Percentiles rank a stretch among this genome's conserved stretches.
These are phyloP conservation scores for Cladosporium sp. DNA, from an alignment of 2,329 filamentous ascomycete genomes.

Conservation along the genomic window DNA sequence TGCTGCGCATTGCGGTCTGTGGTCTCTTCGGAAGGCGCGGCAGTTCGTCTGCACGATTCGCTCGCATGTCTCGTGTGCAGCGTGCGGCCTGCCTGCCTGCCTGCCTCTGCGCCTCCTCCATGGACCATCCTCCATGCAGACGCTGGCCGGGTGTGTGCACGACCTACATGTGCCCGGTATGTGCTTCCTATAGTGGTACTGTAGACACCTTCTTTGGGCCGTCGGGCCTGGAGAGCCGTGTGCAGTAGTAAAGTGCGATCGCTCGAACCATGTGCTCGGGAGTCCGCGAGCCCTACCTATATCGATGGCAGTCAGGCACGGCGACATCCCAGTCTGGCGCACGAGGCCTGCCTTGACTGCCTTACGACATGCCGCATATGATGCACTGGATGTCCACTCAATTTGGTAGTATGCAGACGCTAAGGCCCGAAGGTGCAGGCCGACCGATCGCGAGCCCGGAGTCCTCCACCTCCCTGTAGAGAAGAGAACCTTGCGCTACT, in stretches of 20 bases:
- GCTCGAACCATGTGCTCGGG: constrained; percentile 6
- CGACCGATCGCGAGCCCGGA: background rate
- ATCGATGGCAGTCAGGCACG: background rate
- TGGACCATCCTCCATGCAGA: background rate
- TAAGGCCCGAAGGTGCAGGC: background rate
- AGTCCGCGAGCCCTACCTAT: background rate
- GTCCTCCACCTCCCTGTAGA: background rate
- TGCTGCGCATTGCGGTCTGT: background rate
- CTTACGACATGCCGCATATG: background rate
- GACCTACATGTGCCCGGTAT: background rate
- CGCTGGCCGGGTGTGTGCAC: background rate
- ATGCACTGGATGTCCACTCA: background rate
- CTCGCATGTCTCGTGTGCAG: background rate
- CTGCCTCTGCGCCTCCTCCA: background rate
- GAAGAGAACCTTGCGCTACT: background rate
- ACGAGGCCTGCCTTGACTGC: background rate
- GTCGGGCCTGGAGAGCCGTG: constrained; percentile 2
- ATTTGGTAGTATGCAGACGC: background rate
- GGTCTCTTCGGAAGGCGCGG: background rate
- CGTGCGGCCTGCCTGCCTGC: too few species aligned
- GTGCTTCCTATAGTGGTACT: background rate
- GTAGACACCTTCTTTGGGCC: background rate
- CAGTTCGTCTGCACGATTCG: background rate
- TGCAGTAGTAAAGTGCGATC: background rate
- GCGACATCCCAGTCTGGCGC: background rate